These are phyloP conservation scores for Diaporthe ampelina DNA, from an alignment of 2,329 filamentous ascomycete species.

Conservation along the genomic window DNA sequence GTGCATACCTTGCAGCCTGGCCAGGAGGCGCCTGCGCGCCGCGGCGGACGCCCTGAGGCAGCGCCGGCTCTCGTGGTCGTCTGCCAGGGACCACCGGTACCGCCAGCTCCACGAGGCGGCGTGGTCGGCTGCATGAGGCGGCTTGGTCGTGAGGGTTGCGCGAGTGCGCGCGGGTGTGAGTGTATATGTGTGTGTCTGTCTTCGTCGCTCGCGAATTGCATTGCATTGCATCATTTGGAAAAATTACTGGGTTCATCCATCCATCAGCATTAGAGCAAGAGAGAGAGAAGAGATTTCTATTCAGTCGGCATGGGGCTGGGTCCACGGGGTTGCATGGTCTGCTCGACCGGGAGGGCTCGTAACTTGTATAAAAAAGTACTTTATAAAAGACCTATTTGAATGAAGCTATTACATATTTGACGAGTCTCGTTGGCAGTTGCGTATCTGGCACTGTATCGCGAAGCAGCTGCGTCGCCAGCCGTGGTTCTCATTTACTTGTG, in stretches of 20 bases:
- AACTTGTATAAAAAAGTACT: slow-evolving; percentile 25
- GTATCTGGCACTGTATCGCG: no score
- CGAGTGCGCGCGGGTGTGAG: not conserved
- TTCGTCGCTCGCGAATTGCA: not conserved
- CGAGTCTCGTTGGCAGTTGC: not conserved
- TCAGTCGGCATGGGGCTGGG: slow-evolving; percentile 9
- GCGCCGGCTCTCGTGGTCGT: slow-evolving; percentile 27
- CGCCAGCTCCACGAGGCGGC: slow-evolving; percentile 29
- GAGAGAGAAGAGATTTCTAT: not conserved
- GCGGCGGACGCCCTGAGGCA: not conserved
- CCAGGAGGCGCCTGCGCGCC: not conserved
- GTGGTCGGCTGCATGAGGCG: not conserved
- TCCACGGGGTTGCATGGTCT: not conserved
- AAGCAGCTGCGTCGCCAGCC: no score
- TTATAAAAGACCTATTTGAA: not conserved
- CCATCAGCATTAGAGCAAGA: slow-evolving; percentile 20
- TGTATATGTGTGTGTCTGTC: not conserved
- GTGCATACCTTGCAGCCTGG: slow-evolving; percentile 9
- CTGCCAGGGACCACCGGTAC: slow-evolving; percentile 17
- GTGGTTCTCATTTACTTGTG: no score
- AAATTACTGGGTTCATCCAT: not conserved
- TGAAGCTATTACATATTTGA: not conserved
- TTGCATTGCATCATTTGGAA: slow-evolving; percentile 17
- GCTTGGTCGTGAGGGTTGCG: not conserved
- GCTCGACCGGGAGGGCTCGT: not conserved